Evolutionary conservation across 306 rosid species (phyloP).

Genomic region (Morella rubra): DNA sequence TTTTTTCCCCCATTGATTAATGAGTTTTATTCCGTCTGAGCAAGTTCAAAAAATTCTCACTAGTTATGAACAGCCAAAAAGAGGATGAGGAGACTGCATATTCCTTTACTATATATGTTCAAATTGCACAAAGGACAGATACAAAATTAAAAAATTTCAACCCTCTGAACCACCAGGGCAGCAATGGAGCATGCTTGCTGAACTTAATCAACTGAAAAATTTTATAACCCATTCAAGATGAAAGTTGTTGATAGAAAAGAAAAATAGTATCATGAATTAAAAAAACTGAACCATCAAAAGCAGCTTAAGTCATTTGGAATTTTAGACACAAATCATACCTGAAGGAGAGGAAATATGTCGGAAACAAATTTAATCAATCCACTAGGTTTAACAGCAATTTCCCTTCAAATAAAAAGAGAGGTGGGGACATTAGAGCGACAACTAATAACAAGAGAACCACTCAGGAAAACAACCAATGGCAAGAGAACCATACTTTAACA

Average conservation of each 20-base stretch:
- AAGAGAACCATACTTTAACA: slow-evolving; percentile 72
- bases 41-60: background rate
- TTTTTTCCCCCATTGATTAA: background rate
- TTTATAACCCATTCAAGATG: background rate
- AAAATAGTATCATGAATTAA: too few species aligned
- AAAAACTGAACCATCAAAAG: slow-evolving; percentile 8
- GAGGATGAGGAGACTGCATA: background rate
- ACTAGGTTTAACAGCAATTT: slow-evolving; percentile 58
- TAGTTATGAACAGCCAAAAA: background rate
- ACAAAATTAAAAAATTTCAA: background rate
- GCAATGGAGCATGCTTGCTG: background rate
- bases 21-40: background rate
- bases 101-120: background rate
- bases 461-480: slow-evolving; percentile 11
- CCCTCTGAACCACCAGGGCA: slow-evolving; percentile 2
- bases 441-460: slow-evolving; percentile 17
- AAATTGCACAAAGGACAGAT: background rate
- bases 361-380: slow-evolving; percentile 77
- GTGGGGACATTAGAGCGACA: slow-evolving; percentile 26
- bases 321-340: slow-evolving; percentile 47
- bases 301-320: slow-evolving; percentile 18
- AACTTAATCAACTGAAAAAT: background rate
- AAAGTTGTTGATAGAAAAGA: background rate
- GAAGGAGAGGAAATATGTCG: slow-evolving; percentile 89
- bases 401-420: slow-evolving; percentile 49